Percentiles rank a stretch among this genome's conserved stretches.
These are phyloP conservation scores for Leccinum pachyderme DNA, from an alignment of 1,284 basidiomycete genomes.

Conservation along the genomic window DNA sequence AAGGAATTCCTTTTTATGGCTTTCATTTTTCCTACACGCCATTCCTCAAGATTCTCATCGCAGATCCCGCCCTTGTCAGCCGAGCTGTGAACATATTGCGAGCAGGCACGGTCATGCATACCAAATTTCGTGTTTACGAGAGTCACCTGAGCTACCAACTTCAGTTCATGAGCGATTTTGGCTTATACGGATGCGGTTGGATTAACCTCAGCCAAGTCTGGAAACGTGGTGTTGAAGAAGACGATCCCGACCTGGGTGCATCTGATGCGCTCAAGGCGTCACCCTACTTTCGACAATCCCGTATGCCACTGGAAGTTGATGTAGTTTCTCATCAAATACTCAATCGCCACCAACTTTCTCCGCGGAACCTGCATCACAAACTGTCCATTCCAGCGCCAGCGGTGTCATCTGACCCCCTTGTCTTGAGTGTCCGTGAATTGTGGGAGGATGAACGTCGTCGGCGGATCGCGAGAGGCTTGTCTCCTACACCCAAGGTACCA, in stretches of 20 bases:
- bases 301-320: constrained; percentile 84
- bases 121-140: constrained; percentile 80
- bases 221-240: constrained; percentile 46
- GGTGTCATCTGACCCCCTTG: constrained; percentile 70
- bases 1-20: constrained; percentile 96
- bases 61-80: constrained; percentile 67
- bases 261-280: constrained; percentile 27
- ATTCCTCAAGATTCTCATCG: constrained; percentile 86
- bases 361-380: constrained; percentile 75
- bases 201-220: constrained; percentile 67
- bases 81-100: constrained; percentile 75
- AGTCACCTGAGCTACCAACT: constrained; percentile 87
- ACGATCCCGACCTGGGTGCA: constrained; percentile 17
- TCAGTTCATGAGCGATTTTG: constrained; percentile 96
- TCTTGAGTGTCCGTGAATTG: constrained; percentile 85
- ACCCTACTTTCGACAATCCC: constrained; percentile 63
- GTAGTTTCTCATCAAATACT: constrained; percentile 79
- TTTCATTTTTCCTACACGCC: constrained; percentile 86
- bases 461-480: constrained; percentile 60
- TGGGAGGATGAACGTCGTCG: constrained; percentile 92
- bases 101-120: constrained; percentile 78
- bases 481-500: constrained; percentile 67
- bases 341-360: constrained; percentile 69
- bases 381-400: constrained; percentile 56
- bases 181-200: constrained; percentile 93